Conservation (phyloP, 192 early-diverging fungal genomes). For the Coemansia reversa region DNA sequence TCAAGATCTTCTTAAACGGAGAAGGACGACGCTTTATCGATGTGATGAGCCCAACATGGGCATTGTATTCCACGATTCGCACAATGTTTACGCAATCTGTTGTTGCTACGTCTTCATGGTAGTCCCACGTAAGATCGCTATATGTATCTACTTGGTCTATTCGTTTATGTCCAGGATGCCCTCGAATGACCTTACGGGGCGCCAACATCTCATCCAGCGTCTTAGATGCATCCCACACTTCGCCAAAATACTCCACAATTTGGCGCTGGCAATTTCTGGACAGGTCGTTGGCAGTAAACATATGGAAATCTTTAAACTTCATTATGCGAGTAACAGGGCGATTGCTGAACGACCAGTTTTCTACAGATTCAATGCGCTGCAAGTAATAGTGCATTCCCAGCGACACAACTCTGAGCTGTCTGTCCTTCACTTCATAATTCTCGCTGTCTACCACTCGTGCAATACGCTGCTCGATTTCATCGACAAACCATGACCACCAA, state of each 20-base stretch:
- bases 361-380: not conserved
- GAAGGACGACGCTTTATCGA: not conserved
- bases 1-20: too few species aligned
- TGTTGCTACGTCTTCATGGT: conserved; percentile 1
- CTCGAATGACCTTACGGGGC: not conserved
- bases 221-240: not conserved
- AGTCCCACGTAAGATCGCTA: conserved; percentile 4
- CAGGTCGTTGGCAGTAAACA: too few species aligned
- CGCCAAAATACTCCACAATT: too few species aligned
- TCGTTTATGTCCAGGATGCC: conserved; percentile 3
- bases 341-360: conserved; percentile 1
- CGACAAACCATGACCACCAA: not conserved
- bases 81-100: conserved; percentile 3
- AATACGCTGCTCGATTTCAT: conserved; percentile 6
- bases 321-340: too few species aligned
- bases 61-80: conserved; percentile 2
- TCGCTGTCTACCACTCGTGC: not conserved
- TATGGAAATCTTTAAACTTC: too few species aligned
- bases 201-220: not conserved
- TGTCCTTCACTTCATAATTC: conserved; percentile 4
- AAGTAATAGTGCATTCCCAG: conserved; percentile 1
- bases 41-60: not conserved
- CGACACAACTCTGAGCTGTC: conserved; percentile 1
- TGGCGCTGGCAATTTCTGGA: too few species aligned
- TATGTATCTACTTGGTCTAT: not conserved